Evolutionary conservation across 2,329 filamentous ascomycete genomes (phyloP).

Genomic region (Elsinoe ampelina): DNA sequence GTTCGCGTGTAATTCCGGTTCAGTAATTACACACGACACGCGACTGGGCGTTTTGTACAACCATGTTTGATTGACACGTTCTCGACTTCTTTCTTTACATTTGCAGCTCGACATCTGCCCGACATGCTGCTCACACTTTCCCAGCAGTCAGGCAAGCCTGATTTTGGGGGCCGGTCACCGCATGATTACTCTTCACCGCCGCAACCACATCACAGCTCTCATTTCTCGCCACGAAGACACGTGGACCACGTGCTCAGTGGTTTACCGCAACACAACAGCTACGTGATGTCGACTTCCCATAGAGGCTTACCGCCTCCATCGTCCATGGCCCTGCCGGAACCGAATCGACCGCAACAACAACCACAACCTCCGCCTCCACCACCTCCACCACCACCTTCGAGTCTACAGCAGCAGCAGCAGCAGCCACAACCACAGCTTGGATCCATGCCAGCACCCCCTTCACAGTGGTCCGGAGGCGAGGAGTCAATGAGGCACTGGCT

Average conservation of each 20-base stretch:
- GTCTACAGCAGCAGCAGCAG: conserved; percentile 20
- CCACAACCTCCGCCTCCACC: conserved; percentile 26
- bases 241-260: conserved; percentile 31
- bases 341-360: conserved; percentile 25
- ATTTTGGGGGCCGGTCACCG: conserved; percentile 38
- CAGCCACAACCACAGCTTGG: conserved; percentile 24
- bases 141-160: conserved; percentile 35
- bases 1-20: background rate
- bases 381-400: conserved; percentile 24
- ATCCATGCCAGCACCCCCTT: conserved; percentile 35
- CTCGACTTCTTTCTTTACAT: conserved; percentile 2
- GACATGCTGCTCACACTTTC: conserved; percentile 44
- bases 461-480: conserved; percentile 42
- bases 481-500: conserved; percentile 45
- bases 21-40: conserved; percentile 1
- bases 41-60: conserved; percentile 3
- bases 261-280: conserved; percentile 34
- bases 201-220: conserved; percentile 30
- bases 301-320: conserved; percentile 45
- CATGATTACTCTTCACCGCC: conserved; percentile 40
- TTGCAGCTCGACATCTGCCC: conserved; percentile 1
- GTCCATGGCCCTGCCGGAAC: conserved; percentile 44
- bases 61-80: conserved; percentile 7
- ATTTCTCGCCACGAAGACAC: conserved; percentile 32
- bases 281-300: conserved; percentile 43